Conservation (phyloP, 106 monocot species). For the Platanthera zijinensis region DNA sequence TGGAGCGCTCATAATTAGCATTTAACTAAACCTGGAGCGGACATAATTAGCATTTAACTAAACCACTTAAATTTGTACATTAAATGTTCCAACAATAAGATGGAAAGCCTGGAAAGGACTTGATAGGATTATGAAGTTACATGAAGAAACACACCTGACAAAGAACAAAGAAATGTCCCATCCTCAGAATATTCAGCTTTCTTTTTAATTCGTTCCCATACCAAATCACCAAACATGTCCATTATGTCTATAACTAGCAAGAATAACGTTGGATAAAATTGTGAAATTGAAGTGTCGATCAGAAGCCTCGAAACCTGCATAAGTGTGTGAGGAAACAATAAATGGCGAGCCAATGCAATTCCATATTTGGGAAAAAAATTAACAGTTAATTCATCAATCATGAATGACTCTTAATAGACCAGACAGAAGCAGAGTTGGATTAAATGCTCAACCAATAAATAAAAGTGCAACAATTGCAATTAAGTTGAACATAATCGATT, state of each 20-base stretch:
- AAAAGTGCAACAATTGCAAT: background rate
- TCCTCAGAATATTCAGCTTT: constrained; percentile 33
- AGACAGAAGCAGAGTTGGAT: background rate
- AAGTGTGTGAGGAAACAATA: background rate
- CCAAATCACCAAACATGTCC: constrained; percentile 45
- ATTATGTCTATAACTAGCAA: constrained; percentile 28
- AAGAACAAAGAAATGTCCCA: constrained; percentile 14
- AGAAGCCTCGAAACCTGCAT: constrained; percentile 40
- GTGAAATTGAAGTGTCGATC: constrained; percentile 31
- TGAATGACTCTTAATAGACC: background rate
- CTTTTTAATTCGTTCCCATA: constrained; percentile 39
- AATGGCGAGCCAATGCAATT: background rate
- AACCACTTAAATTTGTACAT: background rate
- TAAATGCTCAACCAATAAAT: background rate
- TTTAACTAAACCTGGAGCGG: background rate
- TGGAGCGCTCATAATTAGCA: background rate
- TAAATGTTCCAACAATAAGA: constrained; percentile 1
- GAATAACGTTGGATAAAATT: constrained; percentile 44
- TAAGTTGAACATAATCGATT: background rate
- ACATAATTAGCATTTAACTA: background rate
- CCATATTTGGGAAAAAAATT: background rate
- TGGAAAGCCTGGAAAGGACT: background rate
- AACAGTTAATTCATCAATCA: background rate
- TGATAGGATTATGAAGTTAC: background rate
- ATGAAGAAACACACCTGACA: constrained; percentile 18